These are phyloP conservation scores for Chrysopogon serrulatus DNA, from an alignment of 176 grass and related monocot species.

Conservation along the genomic window DNA sequence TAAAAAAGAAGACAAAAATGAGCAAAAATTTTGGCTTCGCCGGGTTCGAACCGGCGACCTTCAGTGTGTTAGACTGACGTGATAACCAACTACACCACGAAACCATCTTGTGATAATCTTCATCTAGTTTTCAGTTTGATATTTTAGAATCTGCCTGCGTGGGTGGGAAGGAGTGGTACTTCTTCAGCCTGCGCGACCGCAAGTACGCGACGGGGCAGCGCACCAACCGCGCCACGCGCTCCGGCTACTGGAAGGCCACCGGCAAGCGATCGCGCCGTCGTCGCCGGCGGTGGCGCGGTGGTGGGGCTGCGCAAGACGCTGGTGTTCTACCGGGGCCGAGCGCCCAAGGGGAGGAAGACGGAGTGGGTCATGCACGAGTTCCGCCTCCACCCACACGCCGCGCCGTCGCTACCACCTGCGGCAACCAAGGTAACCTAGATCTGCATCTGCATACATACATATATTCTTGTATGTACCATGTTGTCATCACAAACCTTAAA, in stretches of 20 bases:
- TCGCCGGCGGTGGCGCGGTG: background rate
- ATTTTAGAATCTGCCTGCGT: slow-evolving; percentile 18
- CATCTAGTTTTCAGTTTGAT: background rate
- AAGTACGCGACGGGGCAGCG: slow-evolving; percentile 68
- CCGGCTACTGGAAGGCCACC: slow-evolving; percentile 70
- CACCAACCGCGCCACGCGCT: slow-evolving; percentile 63
- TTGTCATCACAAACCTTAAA: background rate
- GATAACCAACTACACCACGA: slow-evolving; percentile 95
- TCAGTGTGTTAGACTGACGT: slow-evolving; percentile 88
- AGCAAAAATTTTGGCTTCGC: slow-evolving; percentile 23
- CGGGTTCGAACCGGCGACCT: slow-evolving; percentile 71
- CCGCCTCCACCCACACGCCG: slow-evolving; percentile 9
- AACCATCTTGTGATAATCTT: background rate
- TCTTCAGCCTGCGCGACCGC: slow-evolving; percentile 70
- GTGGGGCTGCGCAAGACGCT: slow-evolving; percentile 81
- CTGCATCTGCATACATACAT: background rate
- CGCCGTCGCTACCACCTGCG: background rate
- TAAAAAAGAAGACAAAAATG: too few relatives aligned
- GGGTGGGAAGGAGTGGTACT: slow-evolving; percentile 58
- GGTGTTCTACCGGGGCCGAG: slow-evolving; percentile 65
- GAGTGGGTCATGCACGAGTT: slow-evolving; percentile 86
- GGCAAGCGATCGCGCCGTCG: slow-evolving; percentile 53
- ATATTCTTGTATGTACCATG: too few relatives aligned
- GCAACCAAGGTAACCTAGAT: background rate
- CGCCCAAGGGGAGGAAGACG: slow-evolving; percentile 62